Base-by-base conservation (phyloP, 2,329 filamentous ascomycete genomes). In the Magnaporthales sp. region DNA sequence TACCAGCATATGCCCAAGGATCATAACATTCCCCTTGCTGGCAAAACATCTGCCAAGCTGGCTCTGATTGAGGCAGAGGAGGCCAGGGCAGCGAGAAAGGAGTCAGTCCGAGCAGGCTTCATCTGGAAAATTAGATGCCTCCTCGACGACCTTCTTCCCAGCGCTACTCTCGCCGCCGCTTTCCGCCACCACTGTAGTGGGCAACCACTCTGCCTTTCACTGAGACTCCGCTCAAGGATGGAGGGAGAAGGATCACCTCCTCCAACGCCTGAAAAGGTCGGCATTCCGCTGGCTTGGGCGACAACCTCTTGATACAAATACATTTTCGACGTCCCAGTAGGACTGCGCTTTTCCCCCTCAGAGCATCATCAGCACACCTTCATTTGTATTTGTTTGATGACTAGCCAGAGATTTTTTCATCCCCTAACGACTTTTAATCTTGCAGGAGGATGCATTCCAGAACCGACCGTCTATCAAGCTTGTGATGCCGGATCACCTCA, bases 361-460 rank as follows among this genome's bases (percentile, higher is more conserved):
- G 11, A 19, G 6, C 56, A 32, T 26, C n/a, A 19, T 15, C n/a
- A 63, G 19, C 61, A 7, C 24, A 60, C 27, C 9, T 38, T 54
- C 15, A n/a, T 64, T 29, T 19, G 19, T 61, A 56, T 54, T 24
- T 65, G 19, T 26, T 19, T 56, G 8, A n/a, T 27, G 22, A 7
- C 8, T 26, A 26, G n/a, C n/a, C n/a, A n/a, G n/a, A n/a, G 63
- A 2, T 26, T 13, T 61, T n/a, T 31, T 15, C n/a, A 61, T 65
- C 32, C 27, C 26, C 64, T 32, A 29, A 30, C 24, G 15, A 30
- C 51, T 15, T n/a, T 19, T 31, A n/a, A 15, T 11, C 2, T 22
- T 62, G 67, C 77, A 98, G 93, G 95, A 98, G 80, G 95, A 98
- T 68, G 82, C 85, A 4, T 99, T 97, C 75, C 87, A 93, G 74